Evolutionary conservation across 2,329 filamentous ascomycete species (phyloP), one percentile per base, ranked within the genome.

Genomic region (Phoma sp.): DNA sequence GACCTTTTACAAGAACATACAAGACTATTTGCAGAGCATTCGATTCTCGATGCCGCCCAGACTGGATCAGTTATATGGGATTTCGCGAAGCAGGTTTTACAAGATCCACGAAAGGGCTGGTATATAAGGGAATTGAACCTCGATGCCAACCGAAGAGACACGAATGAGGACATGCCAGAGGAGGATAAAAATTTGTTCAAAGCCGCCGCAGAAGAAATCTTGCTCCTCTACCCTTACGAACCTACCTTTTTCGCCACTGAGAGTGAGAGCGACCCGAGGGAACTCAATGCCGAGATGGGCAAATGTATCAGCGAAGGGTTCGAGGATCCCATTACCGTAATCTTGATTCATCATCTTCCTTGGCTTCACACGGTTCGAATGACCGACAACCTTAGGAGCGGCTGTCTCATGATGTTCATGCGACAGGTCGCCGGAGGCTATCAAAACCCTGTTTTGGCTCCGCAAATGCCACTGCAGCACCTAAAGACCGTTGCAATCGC

Each of bases 41-140:
- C 38, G n/a, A 40, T 47, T 2, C 46, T 61, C 26, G 21, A 52
- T 17, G 42, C 53, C 3, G 17, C 23, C 21, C 7, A 43, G 29
- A 4, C 33, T 1, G 29, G 25, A 2, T 30, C 28, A 6, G 6
- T 56, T 7, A 40, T 61, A 2, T 64, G 57, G 57, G 26, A 42
- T 9, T 32, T 47, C 7, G 14, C 58, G 10, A 59, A 33, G 21
- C 55, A 60, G 9, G 47, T 64, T 1, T 17, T 63, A 2, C 32
- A 37, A 12, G 45, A 64, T 25, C 59, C 54, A 15, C 42, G 45
- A 7, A 53, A 51, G 17, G 60, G 50, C 4, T 59, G 56, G 55
- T 60, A 62, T 26, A 55, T 59, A 2, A 55, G 56, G n/a, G 62
- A 65, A 26, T 45, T 63, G 7, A 56, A 57, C 17, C 47, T 65